These are phyloP conservation scores for Ophiostoma quercus DNA, from an alignment of 2,329 filamentous ascomycete species.

Conservation along the genomic window DNA sequence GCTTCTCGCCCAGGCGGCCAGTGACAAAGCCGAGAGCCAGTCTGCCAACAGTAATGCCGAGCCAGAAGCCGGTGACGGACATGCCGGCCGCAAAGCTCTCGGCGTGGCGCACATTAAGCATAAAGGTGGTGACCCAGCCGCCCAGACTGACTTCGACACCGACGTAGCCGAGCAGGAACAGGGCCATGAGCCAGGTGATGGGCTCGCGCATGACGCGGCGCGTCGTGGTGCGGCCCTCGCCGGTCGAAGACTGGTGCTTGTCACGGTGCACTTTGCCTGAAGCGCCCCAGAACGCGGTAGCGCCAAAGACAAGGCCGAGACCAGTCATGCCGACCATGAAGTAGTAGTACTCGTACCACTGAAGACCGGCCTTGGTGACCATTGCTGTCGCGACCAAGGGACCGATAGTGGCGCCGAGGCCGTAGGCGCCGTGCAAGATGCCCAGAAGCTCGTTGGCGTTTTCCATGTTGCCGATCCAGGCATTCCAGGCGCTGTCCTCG, in stretches of 20 bases:
- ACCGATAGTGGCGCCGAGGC: constrained; percentile 62
- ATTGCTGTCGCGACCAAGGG: constrained; percentile 69
- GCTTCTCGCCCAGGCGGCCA: constrained; percentile 65
- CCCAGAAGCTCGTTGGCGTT: constrained; percentile 69
- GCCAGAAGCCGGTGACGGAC: constrained; percentile 76
- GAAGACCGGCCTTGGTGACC: constrained; percentile 56
- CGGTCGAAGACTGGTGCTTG: constrained; percentile 31
- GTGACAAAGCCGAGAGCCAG: constrained; percentile 72
- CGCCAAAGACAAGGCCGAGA: constrained; percentile 50
- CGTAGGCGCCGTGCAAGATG: constrained; percentile 67
- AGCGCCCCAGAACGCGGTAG: constrained; percentile 58
- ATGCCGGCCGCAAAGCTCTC: constrained; percentile 67
- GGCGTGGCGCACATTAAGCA: constrained; percentile 70
- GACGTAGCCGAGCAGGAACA: constrained; percentile 74
- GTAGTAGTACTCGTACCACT: constrained; percentile 74
- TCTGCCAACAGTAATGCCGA: constrained; percentile 70
- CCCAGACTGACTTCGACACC: constrained; percentile 63
- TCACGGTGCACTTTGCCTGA: constrained; percentile 54
- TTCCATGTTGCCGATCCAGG: constrained; percentile 64
- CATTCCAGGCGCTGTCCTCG: constrained; percentile 56
- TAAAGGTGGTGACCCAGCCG: constrained; percentile 77
- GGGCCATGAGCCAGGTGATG: constrained; percentile 65
- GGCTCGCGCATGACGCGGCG: constrained; percentile 42
- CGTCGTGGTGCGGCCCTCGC: constrained; percentile 43
- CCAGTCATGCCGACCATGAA: constrained; percentile 59